Evolutionary conservation across 768 basidiomycete species (phyloP), one percentile per base, ranked within the genome.

Genomic region (Leccinum ochraceum): DNA sequence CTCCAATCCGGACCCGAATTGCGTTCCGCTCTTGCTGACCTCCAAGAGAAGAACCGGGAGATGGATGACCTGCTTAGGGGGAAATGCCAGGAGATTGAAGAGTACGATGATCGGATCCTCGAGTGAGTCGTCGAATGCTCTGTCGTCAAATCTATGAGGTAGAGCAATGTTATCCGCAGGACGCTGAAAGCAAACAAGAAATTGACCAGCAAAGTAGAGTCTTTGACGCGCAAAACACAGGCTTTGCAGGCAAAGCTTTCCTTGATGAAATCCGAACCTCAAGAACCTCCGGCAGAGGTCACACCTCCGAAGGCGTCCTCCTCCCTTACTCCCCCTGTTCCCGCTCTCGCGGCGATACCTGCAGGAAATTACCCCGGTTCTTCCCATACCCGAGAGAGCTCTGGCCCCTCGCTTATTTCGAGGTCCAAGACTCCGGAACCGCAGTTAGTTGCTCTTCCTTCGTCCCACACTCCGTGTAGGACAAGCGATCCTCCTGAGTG

Each of bases 101-200:
- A 88, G 66, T 90, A 93, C 58, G 91, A 94, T 66, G 92, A 94
- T 68, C 84, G 84, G 37, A 84, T 86, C 55, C 83, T 93, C 61
- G 88, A 88, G 91, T 93, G 74, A 65, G 62, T 63, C 30, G 10
- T 42, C 28, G 49, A n/a, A 9, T 24, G 17, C 22, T 62, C 58
- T 16, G 17, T 58, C 54, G 54, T 44, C 53, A 54, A 53, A 65
- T 28, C 56, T 48, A 37, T 44, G 36, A 53, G 28, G 39, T 46
- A 50, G 48, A 57, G 10, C 16, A 39, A 59, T 52, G 57, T 53
- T 64, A 56, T 62, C 59, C 16, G 22, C 66, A 93, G 91, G 65
- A 83, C 90, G 71, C 71, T 90, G 63, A 92, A 91, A 73, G 86
- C 88, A 63, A 92, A 90, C 76, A 92, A 91, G 78, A 91, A 88